Evolutionary conservation across 768 basidiomycete species (phyloP).

Genomic region (Tricholoma saponaceum): DNA sequence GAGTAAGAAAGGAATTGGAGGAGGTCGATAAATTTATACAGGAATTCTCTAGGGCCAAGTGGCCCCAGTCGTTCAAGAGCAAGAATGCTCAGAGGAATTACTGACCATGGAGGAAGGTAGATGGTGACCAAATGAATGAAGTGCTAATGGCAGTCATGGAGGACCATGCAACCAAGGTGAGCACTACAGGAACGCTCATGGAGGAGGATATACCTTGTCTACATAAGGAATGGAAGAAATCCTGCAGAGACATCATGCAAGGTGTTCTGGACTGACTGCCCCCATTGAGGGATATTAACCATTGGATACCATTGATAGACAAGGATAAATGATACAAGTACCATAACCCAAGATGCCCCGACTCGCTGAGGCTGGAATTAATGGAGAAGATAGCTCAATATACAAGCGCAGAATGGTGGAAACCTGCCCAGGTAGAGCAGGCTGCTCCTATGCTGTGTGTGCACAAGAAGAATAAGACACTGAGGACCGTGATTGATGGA

Average conservation of each 20-base stretch:
- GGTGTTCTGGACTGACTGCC: neutral
- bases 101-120: neutral
- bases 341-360: neutral
- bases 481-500: conserved; percentile 32
- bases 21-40: neutral
- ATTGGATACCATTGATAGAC: neutral
- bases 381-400: neutral
- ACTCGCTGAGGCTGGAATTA: neutral
- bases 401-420: conserved; percentile 36
- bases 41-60: neutral
- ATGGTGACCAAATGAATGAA: neutral
- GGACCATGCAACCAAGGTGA: neutral
- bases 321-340: neutral
- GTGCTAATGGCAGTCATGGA: neutral
- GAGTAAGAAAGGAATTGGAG: neutral
- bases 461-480: conserved; percentile 26
- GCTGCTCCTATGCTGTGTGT: conserved; percentile 30
- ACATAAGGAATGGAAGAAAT: neutral
- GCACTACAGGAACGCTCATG: neutral
- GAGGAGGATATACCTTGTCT: neutral
- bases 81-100: neutral
- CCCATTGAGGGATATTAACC: neutral
- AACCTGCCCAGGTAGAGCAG: conserved; percentile 13
- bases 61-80: no score
- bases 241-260: neutral